Evolutionary conservation across 2,329 filamentous ascomycete species (phyloP).

Genomic region (Penicillium expansum): DNA sequence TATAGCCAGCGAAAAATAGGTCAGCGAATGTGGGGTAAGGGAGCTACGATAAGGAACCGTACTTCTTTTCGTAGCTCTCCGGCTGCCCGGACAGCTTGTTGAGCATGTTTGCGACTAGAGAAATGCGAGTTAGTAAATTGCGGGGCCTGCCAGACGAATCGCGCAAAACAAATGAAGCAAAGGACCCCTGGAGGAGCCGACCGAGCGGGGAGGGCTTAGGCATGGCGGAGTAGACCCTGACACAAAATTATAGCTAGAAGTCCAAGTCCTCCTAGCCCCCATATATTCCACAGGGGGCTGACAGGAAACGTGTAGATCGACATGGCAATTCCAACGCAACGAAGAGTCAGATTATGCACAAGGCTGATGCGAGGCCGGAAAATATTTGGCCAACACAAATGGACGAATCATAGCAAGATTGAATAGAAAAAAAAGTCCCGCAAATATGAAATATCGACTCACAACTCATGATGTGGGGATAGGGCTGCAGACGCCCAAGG

Average conservation of each 20-base stretch:
- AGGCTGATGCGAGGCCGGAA: constrained; percentile 6
- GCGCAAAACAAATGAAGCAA: constrained; percentile 1
- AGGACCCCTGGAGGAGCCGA: constrained; percentile 12
- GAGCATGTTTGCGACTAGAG: constrained; percentile 78
- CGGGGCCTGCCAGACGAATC: neutral
- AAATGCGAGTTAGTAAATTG: constrained; percentile 11
- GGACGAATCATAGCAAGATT: constrained; percentile 3
- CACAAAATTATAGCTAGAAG: neutral
- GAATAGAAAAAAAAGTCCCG: constrained; percentile 1
- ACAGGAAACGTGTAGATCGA: constrained; percentile 4
- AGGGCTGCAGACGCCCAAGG: constrained; percentile 15
- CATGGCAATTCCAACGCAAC: constrained; percentile 5
- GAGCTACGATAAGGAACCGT: constrained; percentile 29
- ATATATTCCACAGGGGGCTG: constrained; percentile 14
- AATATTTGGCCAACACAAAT: neutral
- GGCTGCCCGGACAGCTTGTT: constrained; percentile 96
- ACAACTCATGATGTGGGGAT: constrained; percentile 27
- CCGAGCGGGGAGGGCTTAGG: constrained; percentile 9
- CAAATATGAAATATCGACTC: constrained; percentile 18
- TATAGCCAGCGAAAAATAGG: constrained; percentile 37
- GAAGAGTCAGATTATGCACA: constrained; percentile 1
- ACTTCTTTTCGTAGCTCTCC: constrained; percentile 99
- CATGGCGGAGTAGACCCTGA: neutral
- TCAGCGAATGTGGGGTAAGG: constrained; percentile 4
- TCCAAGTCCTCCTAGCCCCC: neutral